Evolutionary conservation across 495 filamentous ascomycete species (phyloP), one percentile per base, ranked within the genome.

Genomic region (Penicillium bialowiezense): DNA sequence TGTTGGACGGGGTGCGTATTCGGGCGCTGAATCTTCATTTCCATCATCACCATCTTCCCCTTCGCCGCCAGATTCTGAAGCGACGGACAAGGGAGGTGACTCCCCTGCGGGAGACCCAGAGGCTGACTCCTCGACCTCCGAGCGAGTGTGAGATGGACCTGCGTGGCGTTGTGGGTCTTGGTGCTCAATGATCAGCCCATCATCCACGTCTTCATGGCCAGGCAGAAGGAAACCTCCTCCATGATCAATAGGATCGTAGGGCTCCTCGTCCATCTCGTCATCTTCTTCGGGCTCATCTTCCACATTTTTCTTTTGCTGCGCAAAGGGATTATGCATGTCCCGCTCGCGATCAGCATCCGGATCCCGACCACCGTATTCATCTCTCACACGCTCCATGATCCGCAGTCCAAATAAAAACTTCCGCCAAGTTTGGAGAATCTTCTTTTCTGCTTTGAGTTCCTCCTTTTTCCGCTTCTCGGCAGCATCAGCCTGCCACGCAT

Each of bases 371-470:
- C 86, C 88, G 72, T 96, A 95, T 41, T 96, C 89, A 44, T 85
- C 79, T 32, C 77, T 73, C 24, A 98, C 83, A 32, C 91, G 76
- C 64, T 91, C 81, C 28, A 87, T 75, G 53, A 97, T 91, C 33
- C 90, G 76, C 67, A 96, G 53, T 1, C 91, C 91, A 74, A 90
- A 85, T 33, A 95, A 48, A 51, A 96, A 89, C 64, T 88, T 95
- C 42, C 86, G 78, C 93, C 95, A 99, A 54, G 81, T 83, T 21
- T 74, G 77, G 52, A 97, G 58, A 14, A 87, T 87, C 17, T 75
- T 74, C 55, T 87, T 89, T 54, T 87, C 82, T 15, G 86, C 76
- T 69, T 96, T 97, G 35, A 84, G 83, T 59, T 91, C 81, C 64
- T 95, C 90, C 53, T 88, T 91, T 50, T 82, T 79, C 35, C 71